These are phyloP conservation scores for Postia placenta DNA, from an alignment of 768 basidiomycete genomes.

Conservation along the genomic window DNA sequence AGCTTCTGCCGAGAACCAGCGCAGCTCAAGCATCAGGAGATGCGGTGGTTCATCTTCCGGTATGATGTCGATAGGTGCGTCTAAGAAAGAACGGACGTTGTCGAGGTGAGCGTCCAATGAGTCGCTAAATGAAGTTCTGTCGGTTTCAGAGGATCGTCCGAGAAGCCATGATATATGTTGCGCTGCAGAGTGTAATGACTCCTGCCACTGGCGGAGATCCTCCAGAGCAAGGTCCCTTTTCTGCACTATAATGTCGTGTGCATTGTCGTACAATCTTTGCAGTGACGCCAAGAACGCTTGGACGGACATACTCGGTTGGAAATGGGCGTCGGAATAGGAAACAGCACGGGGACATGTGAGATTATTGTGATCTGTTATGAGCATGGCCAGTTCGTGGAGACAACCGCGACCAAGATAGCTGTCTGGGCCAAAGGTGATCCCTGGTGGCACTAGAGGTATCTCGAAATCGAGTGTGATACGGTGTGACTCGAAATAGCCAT, in stretches of 20 bases:
- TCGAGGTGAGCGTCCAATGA: slow-evolving; percentile 30
- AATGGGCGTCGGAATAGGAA: slow-evolving; percentile 33
- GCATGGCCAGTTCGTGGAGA: slow-evolving; percentile 49
- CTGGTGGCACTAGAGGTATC: slow-evolving; percentile 43
- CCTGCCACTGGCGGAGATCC: slow-evolving; percentile 14
- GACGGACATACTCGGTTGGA: slow-evolving; percentile 38
- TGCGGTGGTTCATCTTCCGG: slow-evolving; percentile 27
- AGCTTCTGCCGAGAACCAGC: slow-evolving; percentile 64
- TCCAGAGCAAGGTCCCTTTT: background rate
- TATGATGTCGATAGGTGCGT: slow-evolving; percentile 24
- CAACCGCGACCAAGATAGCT: slow-evolving; percentile 58
- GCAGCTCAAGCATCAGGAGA: slow-evolving; percentile 35
- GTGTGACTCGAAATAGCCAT: no score
- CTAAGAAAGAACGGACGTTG: slow-evolving; percentile 28
- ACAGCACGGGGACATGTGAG: slow-evolving; percentile 25
- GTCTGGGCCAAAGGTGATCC: slow-evolving; percentile 41
- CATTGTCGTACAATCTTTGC: slow-evolving; percentile 8
- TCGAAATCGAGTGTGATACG: slow-evolving; percentile 43
- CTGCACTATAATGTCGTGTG: slow-evolving; percentile 5
- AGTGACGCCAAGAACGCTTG: slow-evolving; percentile 31
- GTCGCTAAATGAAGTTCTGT: slow-evolving; percentile 23
- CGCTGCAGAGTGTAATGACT: slow-evolving; percentile 18
- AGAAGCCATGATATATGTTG: slow-evolving; percentile 44
- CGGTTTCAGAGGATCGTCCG: slow-evolving; percentile 28
- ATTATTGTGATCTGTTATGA: slow-evolving; percentile 25